These are phyloP conservation scores for Cajanus cajan DNA, from an alignment of 306 rosid genomes.

Conservation along the genomic window DNA sequence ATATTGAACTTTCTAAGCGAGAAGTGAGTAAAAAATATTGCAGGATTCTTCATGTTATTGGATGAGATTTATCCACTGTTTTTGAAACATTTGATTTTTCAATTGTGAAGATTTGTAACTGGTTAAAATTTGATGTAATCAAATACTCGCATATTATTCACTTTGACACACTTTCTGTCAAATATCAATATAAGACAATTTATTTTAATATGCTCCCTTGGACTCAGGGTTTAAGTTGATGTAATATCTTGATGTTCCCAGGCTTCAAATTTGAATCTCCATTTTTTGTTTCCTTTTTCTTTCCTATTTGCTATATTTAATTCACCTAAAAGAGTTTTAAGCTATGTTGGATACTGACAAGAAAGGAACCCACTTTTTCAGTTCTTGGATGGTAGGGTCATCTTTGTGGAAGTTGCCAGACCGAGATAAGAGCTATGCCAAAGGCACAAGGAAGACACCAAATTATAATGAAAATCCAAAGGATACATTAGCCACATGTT, in stretches of 20 bases:
- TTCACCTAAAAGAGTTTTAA: neutral
- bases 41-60: neutral
- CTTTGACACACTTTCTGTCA: neutral
- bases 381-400: constrained; percentile 94
- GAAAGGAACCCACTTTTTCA: constrained; percentile 33
- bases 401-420: constrained; percentile 91
- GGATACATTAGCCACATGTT: neutral
- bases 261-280: neutral
- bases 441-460: constrained; percentile 39
- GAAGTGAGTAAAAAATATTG: neutral
- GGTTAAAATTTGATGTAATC: neutral
- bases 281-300: neutral
- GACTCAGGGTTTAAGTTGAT: neutral
- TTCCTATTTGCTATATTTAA: neutral
- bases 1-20: neutral
- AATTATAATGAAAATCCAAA: constrained; percentile 25
- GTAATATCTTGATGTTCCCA: neutral
- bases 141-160: neutral
- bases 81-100: neutral
- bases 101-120: neutral
- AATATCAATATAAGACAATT: neutral
- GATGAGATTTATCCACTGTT: neutral
- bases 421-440: constrained; percentile 64
- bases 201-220: neutral
- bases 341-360: constrained; percentile 24